Conservation (phyloP, 2,329 filamentous ascomycete species). For the Stachybotrys chlorohalonatus region DNA sequence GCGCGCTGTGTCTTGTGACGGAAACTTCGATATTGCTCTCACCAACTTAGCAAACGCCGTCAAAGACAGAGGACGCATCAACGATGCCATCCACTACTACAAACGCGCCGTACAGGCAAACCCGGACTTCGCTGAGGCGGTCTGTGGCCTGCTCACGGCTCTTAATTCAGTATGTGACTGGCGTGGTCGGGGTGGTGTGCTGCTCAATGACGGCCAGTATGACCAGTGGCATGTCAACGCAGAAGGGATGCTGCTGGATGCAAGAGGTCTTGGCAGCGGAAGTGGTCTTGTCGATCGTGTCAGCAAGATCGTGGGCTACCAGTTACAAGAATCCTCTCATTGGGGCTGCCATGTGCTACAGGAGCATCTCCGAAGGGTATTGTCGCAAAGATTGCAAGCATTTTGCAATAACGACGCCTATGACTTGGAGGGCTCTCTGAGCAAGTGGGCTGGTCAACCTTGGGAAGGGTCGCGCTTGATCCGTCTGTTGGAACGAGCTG, state of each 20-base stretch:
- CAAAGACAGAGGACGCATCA: conserved; percentile 88
- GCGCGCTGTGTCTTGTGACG: conserved; percentile 82
- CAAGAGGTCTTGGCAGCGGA: conserved; percentile 45
- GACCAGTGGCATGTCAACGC: conserved; percentile 94
- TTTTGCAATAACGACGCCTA: conserved; percentile 26
- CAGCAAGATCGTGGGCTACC: conserved; percentile 80
- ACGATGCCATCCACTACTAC: conserved; percentile 88
- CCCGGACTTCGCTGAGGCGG: conserved; percentile 91
- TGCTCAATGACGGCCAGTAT: conserved; percentile 60
- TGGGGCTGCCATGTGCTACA: conserved; percentile 73
- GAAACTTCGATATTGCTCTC: conserved; percentile 91
- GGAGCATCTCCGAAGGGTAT: conserved; percentile 34
- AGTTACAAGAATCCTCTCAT: conserved; percentile 73
- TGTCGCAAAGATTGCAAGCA: conserved; percentile 37
- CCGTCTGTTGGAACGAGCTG: conserved; percentile 74
- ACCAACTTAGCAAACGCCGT: conserved; percentile 96
- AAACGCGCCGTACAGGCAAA: conserved; percentile 83
- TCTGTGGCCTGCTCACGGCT: conserved; percentile 90
- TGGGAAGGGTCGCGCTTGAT: conserved; percentile 78
- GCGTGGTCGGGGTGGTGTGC: conserved; percentile 78
- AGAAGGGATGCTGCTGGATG: conserved; percentile 72
- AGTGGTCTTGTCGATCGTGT: conserved; percentile 87
- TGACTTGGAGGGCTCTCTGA: conserved; percentile 14
- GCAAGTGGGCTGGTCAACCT: neutral
- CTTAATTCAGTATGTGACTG: conserved; percentile 96